Conservation (phyloP, 495 filamentous ascomycete species). For the Aspergillus heteromorphus region DNA sequence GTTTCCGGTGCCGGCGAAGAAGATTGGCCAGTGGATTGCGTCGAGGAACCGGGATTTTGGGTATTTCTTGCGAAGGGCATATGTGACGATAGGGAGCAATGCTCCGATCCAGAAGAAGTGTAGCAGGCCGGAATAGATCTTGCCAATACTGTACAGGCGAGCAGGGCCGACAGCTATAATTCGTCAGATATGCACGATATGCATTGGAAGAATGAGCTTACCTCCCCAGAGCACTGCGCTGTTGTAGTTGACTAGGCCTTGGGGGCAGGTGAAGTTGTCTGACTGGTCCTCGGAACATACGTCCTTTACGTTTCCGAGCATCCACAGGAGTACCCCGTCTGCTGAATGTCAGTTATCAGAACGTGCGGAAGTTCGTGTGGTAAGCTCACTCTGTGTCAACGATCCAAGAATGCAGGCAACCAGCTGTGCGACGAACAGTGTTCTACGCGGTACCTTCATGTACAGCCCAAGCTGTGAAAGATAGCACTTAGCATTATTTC, state of each 20-base stretch:
- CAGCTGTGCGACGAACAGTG: slow-evolving; percentile 73
- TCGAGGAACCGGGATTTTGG: slow-evolving; percentile 9
- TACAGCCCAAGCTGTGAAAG: slow-evolving; percentile 67
- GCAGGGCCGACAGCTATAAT: slow-evolving; percentile 52
- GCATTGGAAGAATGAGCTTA: slow-evolving; percentile 25
- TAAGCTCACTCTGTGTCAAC: slow-evolving; percentile 61
- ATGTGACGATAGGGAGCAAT: slow-evolving; percentile 9
- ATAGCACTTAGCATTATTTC: slow-evolving; percentile 1
- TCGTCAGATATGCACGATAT: slow-evolving; percentile 34
- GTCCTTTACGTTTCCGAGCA: slow-evolving; percentile 69
- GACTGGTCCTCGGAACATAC: slow-evolving; percentile 73
- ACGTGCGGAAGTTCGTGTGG: not conserved
- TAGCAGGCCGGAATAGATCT: slow-evolving; percentile 13
- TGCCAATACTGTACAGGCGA: slow-evolving; percentile 55
- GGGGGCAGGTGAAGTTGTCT: slow-evolving; percentile 83
- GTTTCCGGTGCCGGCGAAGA: slow-evolving; percentile 18
- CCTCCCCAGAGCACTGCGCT: slow-evolving; percentile 82
- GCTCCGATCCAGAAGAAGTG: slow-evolving; percentile 19
- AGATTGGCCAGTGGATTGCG: slow-evolving; percentile 17
- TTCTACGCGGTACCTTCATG: slow-evolving; percentile 84
- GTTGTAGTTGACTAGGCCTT: slow-evolving; percentile 86
- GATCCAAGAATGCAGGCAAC: slow-evolving; percentile 72
- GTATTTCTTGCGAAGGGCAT: slow-evolving; percentile 7
- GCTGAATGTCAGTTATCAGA: not conserved
- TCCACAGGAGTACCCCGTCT: slow-evolving; percentile 74